Conservation (phyloP, 768 basidiomycete species). For the Pleurotus tuber-regium region DNA sequence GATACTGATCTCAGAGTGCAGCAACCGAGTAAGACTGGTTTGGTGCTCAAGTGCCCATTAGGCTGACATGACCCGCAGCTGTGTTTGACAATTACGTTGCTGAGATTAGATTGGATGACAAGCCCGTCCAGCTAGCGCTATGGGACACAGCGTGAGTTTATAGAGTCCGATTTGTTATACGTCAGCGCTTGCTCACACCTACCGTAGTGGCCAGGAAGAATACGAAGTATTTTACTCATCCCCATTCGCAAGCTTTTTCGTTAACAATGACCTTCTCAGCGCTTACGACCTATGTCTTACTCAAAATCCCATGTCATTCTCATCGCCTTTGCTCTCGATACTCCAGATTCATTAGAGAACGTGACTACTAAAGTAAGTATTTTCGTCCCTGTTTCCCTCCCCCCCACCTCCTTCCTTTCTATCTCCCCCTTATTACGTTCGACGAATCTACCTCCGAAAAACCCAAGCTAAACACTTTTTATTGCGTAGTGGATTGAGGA, state of each 20-base stretch:
- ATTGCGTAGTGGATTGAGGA: conserved; percentile 93
- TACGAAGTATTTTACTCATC: conserved; percentile 66
- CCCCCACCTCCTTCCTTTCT: background rate
- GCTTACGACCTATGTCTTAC: conserved; percentile 94
- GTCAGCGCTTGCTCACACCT: conserved; percentile 4
- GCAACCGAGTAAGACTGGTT: conserved; percentile 55
- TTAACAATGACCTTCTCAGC: conserved; percentile 39
- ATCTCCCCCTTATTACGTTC: conserved; percentile 16
- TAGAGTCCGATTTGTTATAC: conserved; percentile 11
- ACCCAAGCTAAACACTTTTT: conserved; percentile 12
- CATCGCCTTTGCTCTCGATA: conserved; percentile 95
- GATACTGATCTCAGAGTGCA: conserved; percentile 22
- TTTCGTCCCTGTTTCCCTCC: conserved; percentile 9
- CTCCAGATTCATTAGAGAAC: conserved; percentile 95
- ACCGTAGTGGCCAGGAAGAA: conserved; percentile 92
- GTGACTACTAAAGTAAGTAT: conserved; percentile 79
- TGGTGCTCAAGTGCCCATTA: conserved; percentile 15
- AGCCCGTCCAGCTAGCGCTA: conserved; percentile 93
- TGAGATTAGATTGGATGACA: conserved; percentile 95
- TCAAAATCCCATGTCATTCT: conserved; percentile 98
- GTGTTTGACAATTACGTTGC: conserved; percentile 99
- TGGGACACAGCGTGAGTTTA: conserved; percentile 97
- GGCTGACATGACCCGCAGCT: conserved; percentile 45
- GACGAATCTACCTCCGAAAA: conserved; percentile 1
- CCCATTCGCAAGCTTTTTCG: conserved; percentile 8